Conservation (phyloP, 371 early-diverging fungal genomes). For the Circinella minor region DNA sequence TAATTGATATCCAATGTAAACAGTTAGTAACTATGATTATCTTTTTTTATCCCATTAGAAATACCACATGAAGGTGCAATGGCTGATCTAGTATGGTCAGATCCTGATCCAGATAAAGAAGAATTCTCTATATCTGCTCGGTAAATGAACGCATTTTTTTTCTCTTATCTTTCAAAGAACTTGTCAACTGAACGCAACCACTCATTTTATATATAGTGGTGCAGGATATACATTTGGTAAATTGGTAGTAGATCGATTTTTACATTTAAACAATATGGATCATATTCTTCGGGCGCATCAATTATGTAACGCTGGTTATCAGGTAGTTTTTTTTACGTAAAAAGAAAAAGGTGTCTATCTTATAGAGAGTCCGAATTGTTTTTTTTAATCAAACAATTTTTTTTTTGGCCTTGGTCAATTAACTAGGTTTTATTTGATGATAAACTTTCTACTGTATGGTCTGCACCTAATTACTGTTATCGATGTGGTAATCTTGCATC, state of each 20-base stretch:
- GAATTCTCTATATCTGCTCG: conserved; percentile 89
- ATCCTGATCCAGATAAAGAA: conserved; percentile 85
- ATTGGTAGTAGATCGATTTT: conserved; percentile 84
- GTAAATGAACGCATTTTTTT: conserved; percentile 27
- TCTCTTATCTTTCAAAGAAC: no score
- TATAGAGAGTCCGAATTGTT: no score
- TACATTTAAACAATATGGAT: conserved; percentile 83
- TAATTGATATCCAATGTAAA: no score
- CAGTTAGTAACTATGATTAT: background rate
- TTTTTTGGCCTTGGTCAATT: no score
- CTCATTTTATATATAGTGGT: conserved; percentile 60
- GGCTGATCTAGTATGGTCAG: conserved; percentile 99
- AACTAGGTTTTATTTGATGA: conserved; percentile 80
- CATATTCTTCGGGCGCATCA: conserved; percentile 96
- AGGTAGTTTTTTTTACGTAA: conserved; percentile 38
- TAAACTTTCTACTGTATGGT: conserved; percentile 90
- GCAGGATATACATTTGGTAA: conserved; percentile 95
- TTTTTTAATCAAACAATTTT: background rate
- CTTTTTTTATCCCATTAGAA: conserved; percentile 54
- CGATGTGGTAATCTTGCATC: conserved; percentile 96
- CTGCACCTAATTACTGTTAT: conserved; percentile 93
- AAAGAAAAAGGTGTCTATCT: no score
- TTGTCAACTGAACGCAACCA: background rate
- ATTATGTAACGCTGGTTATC: conserved; percentile 95
- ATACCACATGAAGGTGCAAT: conserved; percentile 98